A percentile compares a stretch with the other conserved stretches of the same genome.
phyloP scores from a whole-genome alignment of 2,329 filamentous ascomycete genomes.

The Hypoxylon sp. region DNA sequence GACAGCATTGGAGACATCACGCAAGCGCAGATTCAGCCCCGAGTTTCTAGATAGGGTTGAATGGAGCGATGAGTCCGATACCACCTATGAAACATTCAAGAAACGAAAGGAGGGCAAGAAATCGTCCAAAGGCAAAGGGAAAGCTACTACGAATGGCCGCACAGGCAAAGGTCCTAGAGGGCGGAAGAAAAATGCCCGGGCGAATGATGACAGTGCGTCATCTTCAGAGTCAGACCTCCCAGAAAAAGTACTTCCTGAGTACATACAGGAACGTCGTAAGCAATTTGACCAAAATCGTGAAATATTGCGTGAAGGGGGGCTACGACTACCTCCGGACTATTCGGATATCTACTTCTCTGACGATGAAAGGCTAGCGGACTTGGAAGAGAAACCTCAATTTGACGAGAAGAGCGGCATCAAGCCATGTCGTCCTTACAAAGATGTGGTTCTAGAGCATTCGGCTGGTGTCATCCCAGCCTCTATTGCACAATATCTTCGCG shows the following conservation, averaged over 20 bases:
- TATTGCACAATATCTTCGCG: constrained; percentile 90
- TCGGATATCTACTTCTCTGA: constrained; percentile 83
- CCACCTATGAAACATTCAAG: constrained; percentile 41
- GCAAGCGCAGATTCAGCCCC: constrained; percentile 48
- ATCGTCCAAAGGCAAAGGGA: constrained; percentile 45
- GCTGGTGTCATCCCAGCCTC: constrained; percentile 87
- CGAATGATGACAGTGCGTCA: constrained; percentile 54
- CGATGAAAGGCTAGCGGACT: constrained; percentile 71
- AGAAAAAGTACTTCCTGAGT: constrained; percentile 77
- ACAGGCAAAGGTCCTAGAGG: constrained; percentile 32
- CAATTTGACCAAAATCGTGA: constrained; percentile 76
- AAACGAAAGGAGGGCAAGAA: constrained; percentile 44
- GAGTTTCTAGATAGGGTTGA: constrained; percentile 37
- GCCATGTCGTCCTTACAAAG: constrained; percentile 78
- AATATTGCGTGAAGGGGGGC: constrained; percentile 74
- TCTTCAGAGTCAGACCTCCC: constrained; percentile 61
- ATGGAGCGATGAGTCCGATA: constrained; percentile 53
- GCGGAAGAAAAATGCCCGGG: constrained; percentile 28
- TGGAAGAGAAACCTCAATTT: constrained; percentile 81
- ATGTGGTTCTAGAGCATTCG: constrained; percentile 82
- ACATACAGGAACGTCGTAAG: constrained; percentile 77
- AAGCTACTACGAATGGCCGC: constrained; percentile 33
- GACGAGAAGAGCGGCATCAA: constrained; percentile 67
- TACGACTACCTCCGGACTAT: constrained; percentile 84
- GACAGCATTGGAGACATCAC: constrained; percentile 6